Evolutionary conservation across 306 rosid species (phyloP), one percentile per base, ranked within the genome.

Genomic region (Vigna nakashimae): DNA sequence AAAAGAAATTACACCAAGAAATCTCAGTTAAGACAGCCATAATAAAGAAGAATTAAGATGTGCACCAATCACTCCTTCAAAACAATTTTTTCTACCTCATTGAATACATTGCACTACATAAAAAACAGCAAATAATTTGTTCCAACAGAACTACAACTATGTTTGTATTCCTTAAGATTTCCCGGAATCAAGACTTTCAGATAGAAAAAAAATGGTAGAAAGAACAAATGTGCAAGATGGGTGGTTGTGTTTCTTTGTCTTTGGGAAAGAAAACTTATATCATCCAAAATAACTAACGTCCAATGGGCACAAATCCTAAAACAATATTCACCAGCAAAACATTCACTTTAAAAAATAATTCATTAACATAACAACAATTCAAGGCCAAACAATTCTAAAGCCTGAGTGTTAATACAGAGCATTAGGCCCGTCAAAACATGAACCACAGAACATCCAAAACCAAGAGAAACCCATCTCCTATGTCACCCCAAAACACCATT

Each of bases 281-380:
- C 16, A 72, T 65, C 68, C 52, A 73, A 20, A 55, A 10, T 36
- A 63, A 59, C 65, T 9, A 24, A 58, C 9, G 1, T 64, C 50
- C 22, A 13, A n/a, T 34, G 13, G 13, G 73, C 45, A 51, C 52
- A 20, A 46, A 45, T 62, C 48, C 40, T 60, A 71, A 59, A 71
- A 34, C 34, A 50, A 69, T 0, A 79, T 18, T 36, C 10, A 60
- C 9, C 66, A 11, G 38, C 2, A 71, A 24, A 24, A 34, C 49
- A 34, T 34, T 3, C n/a, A 14, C 66, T 30, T 18, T 9, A 62
- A 42, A 18, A 50, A 69, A 30, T 1, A 16, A 32, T 77, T 65
- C 71, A 32, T 28, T 1, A 53, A 53, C 65, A 77, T 76, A 69
- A 49, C 24, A 77, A 82, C 7, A 10, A 65, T 77, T 12, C 57